These are phyloP conservation scores for Peronospora destructor DNA, from an alignment of 352 stramenopile species.

Conservation along the genomic window DNA sequence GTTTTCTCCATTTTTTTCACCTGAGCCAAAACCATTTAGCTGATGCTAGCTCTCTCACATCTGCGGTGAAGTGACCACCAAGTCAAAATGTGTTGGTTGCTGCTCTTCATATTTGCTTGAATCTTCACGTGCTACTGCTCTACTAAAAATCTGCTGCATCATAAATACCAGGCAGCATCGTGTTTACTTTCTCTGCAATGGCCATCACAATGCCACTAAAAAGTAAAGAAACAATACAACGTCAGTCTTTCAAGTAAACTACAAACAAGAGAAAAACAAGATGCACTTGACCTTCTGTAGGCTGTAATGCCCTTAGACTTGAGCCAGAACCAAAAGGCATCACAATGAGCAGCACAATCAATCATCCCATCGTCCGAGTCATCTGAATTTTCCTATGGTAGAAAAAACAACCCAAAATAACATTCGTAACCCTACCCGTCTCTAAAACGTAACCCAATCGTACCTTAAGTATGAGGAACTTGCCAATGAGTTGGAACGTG, in stretches of 20 bases:
- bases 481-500: conserved; percentile 97
- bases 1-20: too few relatives aligned
- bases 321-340: conserved; percentile 96
- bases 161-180: conserved; percentile 95
- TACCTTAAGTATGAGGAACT: conserved; percentile 86
- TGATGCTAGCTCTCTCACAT: too few relatives aligned
- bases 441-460: neutral
- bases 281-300: conserved; percentile 77
- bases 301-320: conserved; percentile 92
- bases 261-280: neutral
- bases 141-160: conserved; percentile 92
- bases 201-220: conserved; percentile 93
- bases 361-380: conserved; percentile 86
- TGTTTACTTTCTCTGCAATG: conserved; percentile 96
- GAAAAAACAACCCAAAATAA: neutral
- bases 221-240: conserved; percentile 3
- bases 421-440: neutral
- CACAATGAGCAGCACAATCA: conserved; percentile 90
- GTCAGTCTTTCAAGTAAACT: neutral
- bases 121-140: conserved; percentile 10
- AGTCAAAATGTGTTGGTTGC: too few relatives aligned
- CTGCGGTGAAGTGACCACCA: too few relatives aligned
- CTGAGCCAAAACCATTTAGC: too few relatives aligned
- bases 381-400: conserved; percentile 59
- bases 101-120: neutral